phyloP scores from a whole-genome alignment of 2,329 filamentous ascomycete species.

The Pseudogymnoascus sp. region DNA sequence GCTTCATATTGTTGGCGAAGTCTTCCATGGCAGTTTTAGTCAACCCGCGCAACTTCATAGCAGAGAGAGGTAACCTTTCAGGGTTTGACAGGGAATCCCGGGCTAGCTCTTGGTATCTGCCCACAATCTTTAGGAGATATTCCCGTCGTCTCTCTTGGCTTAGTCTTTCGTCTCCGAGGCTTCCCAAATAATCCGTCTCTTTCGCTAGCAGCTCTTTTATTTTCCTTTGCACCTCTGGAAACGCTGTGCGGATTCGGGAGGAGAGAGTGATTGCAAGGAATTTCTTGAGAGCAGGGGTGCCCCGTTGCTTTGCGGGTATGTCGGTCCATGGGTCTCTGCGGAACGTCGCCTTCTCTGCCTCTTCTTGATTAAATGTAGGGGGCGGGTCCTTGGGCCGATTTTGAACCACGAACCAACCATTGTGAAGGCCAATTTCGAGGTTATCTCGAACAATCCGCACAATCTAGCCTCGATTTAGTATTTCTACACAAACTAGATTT shows the following conservation, averaged over 20 bases:
- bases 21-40: conserved; percentile 14
- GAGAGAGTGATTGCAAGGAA: conserved; percentile 27
- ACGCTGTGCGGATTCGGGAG: conserved; percentile 17
- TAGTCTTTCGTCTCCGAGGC: conserved; percentile 24
- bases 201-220: conserved; percentile 19
- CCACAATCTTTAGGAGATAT: conserved; percentile 22
- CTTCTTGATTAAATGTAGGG: conserved; percentile 21
- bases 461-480: conserved; percentile 10
- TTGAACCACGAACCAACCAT: conserved; percentile 32
- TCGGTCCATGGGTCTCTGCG: conserved; percentile 23
- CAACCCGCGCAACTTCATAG: conserved; percentile 23
- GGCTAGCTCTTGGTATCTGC: conserved; percentile 18
- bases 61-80: conserved; percentile 15
- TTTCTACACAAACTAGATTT: background rate
- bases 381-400: conserved; percentile 25
- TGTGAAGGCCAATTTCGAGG: conserved; percentile 15
- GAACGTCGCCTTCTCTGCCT: conserved; percentile 26
- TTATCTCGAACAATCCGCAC: conserved; percentile 12
- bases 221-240: conserved; percentile 20
- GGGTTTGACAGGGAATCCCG: conserved; percentile 21
- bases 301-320: conserved; percentile 21
- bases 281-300: conserved; percentile 25
- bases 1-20: conserved; percentile 26
- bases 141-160: conserved; percentile 19
- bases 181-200: conserved; percentile 9